Conservation (phyloP, 805 yeast genomes). For the Middelhovenomyces tepae region DNA sequence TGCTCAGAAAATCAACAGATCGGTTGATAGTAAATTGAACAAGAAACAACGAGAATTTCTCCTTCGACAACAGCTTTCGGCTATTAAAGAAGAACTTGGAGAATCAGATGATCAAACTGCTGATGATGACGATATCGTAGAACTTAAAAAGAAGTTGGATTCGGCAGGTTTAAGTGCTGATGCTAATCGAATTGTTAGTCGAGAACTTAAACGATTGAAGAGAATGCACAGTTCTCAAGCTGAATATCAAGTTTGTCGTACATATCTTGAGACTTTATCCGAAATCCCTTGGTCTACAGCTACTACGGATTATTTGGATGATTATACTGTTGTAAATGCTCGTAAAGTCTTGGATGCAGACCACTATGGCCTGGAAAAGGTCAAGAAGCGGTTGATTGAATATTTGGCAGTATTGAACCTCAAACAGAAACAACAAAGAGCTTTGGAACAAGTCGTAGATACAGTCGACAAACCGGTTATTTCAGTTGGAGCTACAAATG, state of each 20-base stretch:
- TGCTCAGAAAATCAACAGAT: constrained; percentile 8
- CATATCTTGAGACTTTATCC: constrained; percentile 31
- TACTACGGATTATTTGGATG: constrained; percentile 19
- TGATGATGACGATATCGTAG: constrained; percentile 29
- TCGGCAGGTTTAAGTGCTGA: constrained; percentile 23
- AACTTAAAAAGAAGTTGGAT: constrained; percentile 22
- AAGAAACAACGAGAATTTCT: constrained; percentile 23
- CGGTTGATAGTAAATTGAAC: constrained; percentile 7
- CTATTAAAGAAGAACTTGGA: constrained; percentile 20
- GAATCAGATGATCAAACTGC: constrained; percentile 16
- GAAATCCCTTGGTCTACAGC: constrained; percentile 31
- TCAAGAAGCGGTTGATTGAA: constrained; percentile 67
- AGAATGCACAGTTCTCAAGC: constrained; percentile 34
- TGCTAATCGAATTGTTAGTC: constrained; percentile 28
- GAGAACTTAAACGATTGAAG: constrained; percentile 30
- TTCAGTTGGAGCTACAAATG: not conserved
- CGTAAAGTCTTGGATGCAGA: constrained; percentile 56
- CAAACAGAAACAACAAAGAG: constrained; percentile 21
- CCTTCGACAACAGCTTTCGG: constrained; percentile 20
- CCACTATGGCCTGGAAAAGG: constrained; percentile 67
- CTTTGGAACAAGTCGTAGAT: constrained; percentile 6
- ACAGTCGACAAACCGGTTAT: constrained; percentile 15
- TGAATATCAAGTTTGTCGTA: constrained; percentile 34
- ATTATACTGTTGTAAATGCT: constrained; percentile 41
- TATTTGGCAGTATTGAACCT: constrained; percentile 72